A percentile compares a stretch with the other conserved stretches of the same genome.
These are phyloP conservation scores for Tripterygium wilfordii DNA, from an alignment of 177 flowering plant species.

Conservation along the genomic window DNA sequence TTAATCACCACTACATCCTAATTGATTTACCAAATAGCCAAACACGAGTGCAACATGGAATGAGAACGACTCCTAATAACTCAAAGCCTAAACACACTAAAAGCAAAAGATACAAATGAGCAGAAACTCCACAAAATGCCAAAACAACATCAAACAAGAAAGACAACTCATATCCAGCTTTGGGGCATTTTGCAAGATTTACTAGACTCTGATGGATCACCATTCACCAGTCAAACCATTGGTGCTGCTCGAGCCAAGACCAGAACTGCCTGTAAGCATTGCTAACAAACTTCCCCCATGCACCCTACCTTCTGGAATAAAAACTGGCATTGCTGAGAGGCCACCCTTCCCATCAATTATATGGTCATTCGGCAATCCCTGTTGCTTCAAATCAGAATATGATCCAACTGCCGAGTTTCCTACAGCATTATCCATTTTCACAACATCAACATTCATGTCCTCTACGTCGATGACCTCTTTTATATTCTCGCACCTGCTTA, in stretches of 20 bases:
- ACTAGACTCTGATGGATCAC: conserved; percentile 19
- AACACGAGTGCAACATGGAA: no score
- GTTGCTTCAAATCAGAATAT: conserved; percentile 11
- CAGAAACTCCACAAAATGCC: conserved; percentile 3
- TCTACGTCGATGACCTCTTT: conserved; percentile 25
- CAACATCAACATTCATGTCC: conserved; percentile 36
- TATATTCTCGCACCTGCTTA: conserved; percentile 24
- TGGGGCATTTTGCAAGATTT: conserved; percentile 16
- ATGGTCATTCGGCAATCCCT: conserved; percentile 7
- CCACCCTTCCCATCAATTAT: conserved; percentile 10
- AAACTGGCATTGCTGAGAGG: conserved; percentile 9
- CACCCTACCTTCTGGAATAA: conserved; percentile 81
- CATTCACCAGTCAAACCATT: conserved; percentile 3
- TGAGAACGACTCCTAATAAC: no score
- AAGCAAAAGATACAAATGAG: conserved; percentile 7
- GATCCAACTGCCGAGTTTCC: conserved; percentile 16
- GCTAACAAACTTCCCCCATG: conserved; percentile 92
- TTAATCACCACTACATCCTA: no score
- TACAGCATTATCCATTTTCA: conserved; percentile 14
- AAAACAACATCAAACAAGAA: neutral
- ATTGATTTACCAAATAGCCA: no score
- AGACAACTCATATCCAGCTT: conserved; percentile 28
- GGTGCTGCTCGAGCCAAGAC: conserved; percentile 11
- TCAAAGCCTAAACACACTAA: no score
- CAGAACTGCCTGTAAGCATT: conserved; percentile 30